Evolutionary conservation across 768 basidiomycete genomes (phyloP).

Genomic region (Hysterangium stoloniferum): DNA sequence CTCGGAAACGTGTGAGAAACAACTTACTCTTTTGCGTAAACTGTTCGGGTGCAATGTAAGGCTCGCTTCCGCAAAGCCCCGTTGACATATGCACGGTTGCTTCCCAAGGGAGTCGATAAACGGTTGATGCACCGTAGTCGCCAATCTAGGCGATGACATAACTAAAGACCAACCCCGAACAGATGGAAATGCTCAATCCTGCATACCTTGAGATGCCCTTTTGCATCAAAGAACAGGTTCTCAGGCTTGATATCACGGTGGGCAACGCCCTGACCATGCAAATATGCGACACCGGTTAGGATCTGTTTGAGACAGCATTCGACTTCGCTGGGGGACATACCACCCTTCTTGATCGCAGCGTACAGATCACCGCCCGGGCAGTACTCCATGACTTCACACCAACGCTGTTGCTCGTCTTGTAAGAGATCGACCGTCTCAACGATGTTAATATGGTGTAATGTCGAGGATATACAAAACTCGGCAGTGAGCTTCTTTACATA

Average conservation of each 20-base stretch:
- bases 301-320: constrained; percentile 99
- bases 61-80: constrained; percentile 94
- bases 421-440: constrained; percentile 99
- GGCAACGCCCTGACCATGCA: constrained; percentile 95
- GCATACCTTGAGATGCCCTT: constrained; percentile 85
- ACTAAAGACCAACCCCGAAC: constrained; percentile 14
- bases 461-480: constrained; percentile 97
- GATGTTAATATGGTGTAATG: constrained; percentile 86
- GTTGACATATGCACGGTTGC: constrained; percentile 94
- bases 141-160: constrained; percentile 58
- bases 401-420: constrained; percentile 93
- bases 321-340: constrained; percentile 85
- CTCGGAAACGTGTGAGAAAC: background rate
- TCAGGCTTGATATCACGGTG: constrained; percentile 98
- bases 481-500: constrained; percentile 99
- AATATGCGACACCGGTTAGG: constrained; percentile 76
- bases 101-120: constrained; percentile 98
- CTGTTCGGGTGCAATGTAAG: constrained; percentile 98
- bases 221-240: constrained; percentile 89
- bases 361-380: constrained; percentile 98
- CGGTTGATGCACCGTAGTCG: constrained; percentile 98
- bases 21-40: constrained; percentile 93
- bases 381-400: constrained; percentile 99
- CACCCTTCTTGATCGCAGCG: constrained; percentile 96
- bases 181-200: constrained; percentile 4